Percentiles rank a stretch among this genome's conserved stretches.
These are phyloP conservation scores for Viola pubescens DNA, from an alignment of 441 rosid species.

Conservation along the genomic window DNA sequence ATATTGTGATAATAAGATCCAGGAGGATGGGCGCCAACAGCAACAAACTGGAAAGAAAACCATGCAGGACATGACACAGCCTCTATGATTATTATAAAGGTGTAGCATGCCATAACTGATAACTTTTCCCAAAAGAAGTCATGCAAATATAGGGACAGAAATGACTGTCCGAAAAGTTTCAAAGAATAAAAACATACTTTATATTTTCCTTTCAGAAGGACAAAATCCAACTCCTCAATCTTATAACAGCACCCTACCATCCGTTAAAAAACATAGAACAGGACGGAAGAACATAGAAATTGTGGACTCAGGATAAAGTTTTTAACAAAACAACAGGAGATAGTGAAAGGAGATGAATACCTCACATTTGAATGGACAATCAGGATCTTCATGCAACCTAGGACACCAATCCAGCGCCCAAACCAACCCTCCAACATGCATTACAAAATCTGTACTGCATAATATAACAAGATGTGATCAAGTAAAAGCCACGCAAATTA, in stretches of 20 bases:
- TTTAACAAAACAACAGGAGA: neutral
- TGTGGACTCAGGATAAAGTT: too few species aligned
- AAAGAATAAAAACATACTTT: too few species aligned
- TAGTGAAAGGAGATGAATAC: constrained; percentile 19
- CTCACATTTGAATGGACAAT: constrained; percentile 51
- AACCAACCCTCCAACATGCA: constrained; percentile 83
- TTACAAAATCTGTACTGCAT: constrained; percentile 75
- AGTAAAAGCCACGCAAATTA: constrained; percentile 7
- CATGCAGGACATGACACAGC: neutral
- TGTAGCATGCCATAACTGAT: neutral
- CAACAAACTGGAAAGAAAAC: constrained; percentile 54
- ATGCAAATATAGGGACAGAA: too few species aligned
- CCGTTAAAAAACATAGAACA: too few species aligned
- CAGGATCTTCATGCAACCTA: constrained; percentile 39
- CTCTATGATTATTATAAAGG: neutral
- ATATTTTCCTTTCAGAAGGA: too few species aligned
- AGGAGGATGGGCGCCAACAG: constrained; percentile 86
- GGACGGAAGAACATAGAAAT: too few species aligned
- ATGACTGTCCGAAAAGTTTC: too few species aligned
- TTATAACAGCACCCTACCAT: too few species aligned
- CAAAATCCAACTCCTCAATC: too few species aligned
- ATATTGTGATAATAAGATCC: constrained; percentile 72
- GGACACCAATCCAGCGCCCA: constrained; percentile 99
- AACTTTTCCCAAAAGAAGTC: neutral
- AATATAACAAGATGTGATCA: constrained; percentile 10